A percentile compares a stretch with the other conserved stretches of the same genome.
Evolutionary conservation across 2,329 filamentous ascomycete species (phyloP).

Genomic region (Nothophoma quercina): DNA sequence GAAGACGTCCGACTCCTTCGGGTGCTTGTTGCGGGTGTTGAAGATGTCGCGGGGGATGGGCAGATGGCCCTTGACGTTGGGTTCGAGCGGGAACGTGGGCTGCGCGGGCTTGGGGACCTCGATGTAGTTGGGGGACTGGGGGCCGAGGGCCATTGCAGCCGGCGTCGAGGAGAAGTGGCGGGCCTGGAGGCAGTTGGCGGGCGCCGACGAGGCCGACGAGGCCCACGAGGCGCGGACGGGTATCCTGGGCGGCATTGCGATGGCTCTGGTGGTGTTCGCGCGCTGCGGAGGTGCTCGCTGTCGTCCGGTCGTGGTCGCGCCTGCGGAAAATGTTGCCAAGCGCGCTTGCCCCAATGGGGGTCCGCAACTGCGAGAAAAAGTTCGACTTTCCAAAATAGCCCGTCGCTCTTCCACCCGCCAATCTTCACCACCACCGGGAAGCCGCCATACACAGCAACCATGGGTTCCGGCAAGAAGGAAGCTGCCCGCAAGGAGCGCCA

Average conservation of each 20-base stretch:
- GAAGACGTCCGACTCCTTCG: slow-evolving; percentile 69
- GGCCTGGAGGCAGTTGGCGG: slow-evolving; percentile 19
- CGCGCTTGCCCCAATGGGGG: slow-evolving; percentile 9
- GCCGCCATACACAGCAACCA: slow-evolving; percentile 46
- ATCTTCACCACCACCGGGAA: slow-evolving; percentile 13
- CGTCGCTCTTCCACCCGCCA: slow-evolving; percentile 21
- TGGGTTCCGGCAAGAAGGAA: slow-evolving; percentile 95
- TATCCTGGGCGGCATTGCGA: slow-evolving; percentile 52
- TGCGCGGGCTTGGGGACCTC: slow-evolving; percentile 81
- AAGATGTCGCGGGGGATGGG: slow-evolving; percentile 87
- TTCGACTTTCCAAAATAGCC: slow-evolving; percentile 18
- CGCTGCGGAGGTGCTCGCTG: slow-evolving; percentile 5
- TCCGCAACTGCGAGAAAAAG: slow-evolving; percentile 31
- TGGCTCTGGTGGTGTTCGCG: slow-evolving; percentile 11
- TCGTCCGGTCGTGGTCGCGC: slow-evolving; percentile 1
- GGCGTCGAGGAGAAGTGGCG: slow-evolving; percentile 56
- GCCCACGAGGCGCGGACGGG: slow-evolving; percentile 49
- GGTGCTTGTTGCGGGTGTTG: slow-evolving; percentile 44
- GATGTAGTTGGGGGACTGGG: slow-evolving; percentile 89
- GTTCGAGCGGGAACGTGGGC: slow-evolving; percentile 62
- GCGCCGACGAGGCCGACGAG: slow-evolving; percentile 20
- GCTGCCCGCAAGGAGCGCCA: slow-evolving; percentile 80
- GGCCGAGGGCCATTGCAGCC: slow-evolving; percentile 65
- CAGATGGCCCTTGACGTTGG: slow-evolving; percentile 74
- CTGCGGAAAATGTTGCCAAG: slow-evolving; percentile 39